These are phyloP conservation scores for Litchi chinensis DNA, from an alignment of 345 rosid species.

Conservation along the genomic window DNA sequence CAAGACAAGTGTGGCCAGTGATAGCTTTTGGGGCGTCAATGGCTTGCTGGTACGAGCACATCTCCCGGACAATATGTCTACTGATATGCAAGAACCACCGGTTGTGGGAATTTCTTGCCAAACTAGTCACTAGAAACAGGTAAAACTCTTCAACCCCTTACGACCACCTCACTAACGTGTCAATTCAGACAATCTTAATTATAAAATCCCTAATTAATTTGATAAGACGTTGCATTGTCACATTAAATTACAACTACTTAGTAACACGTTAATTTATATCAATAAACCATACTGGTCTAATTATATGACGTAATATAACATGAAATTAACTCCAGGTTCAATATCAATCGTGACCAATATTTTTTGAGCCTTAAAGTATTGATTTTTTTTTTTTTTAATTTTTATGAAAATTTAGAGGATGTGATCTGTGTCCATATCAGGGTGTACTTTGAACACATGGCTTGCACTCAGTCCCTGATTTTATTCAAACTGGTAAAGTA, in stretches of 20 bases:
- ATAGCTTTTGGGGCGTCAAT: conserved; percentile 85
- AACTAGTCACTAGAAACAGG: conserved; percentile 84
- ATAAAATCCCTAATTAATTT: not conserved
- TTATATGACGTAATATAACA: not conserved
- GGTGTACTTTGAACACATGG: not conserved
- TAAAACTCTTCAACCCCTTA: conserved; percentile 28
- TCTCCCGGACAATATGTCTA: conserved; percentile 77
- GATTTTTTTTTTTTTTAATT: no score
- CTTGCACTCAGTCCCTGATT: not conserved
- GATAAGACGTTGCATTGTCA: no score
- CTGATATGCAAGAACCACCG: conserved; percentile 91
- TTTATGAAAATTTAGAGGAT: not conserved
- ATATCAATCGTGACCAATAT: not conserved
- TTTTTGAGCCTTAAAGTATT: not conserved
- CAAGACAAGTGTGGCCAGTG: conserved; percentile 85
- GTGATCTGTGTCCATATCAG: not conserved
- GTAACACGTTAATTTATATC: no score
- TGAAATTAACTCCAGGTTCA: not conserved
- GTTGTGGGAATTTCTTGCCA: conserved; percentile 79
- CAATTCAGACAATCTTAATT: not conserved
- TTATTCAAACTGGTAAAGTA: not conserved
- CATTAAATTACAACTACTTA: no score
- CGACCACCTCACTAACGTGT: conserved; percentile 1
- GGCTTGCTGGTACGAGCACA: conserved; percentile 97
- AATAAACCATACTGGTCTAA: no score